Evolutionary conservation across 495 filamentous ascomycete species (phyloP).

Genomic region (Aspergillus conjunctus): DNA sequence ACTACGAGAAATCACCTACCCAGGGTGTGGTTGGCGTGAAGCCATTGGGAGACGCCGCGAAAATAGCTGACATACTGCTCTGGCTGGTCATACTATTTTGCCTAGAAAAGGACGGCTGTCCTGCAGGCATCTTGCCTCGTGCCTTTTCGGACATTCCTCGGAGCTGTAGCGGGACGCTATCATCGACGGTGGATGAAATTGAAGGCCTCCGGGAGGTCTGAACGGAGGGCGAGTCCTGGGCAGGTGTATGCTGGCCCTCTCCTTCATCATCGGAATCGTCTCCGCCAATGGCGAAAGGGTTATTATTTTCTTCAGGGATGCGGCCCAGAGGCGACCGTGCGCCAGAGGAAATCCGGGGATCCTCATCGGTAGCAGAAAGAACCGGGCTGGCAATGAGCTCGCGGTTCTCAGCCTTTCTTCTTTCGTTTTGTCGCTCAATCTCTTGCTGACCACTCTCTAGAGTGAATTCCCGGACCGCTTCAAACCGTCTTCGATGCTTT

Average conservation of each 20-base stretch:
- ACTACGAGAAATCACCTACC: slow-evolving; percentile 47
- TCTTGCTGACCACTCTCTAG: slow-evolving; percentile 95
- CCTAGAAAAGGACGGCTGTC: slow-evolving; percentile 77
- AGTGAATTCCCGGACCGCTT: slow-evolving; percentile 87
- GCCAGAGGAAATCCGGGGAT: slow-evolving; percentile 64
- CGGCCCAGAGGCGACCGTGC: slow-evolving; percentile 66
- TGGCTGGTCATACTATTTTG: slow-evolving; percentile 91
- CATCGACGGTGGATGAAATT: slow-evolving; percentile 70
- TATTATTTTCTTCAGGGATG: slow-evolving; percentile 73
- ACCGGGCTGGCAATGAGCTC: slow-evolving; percentile 40
- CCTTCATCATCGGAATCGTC: slow-evolving; percentile 79
- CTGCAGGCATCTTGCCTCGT: slow-evolving; percentile 93
- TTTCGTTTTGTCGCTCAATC: slow-evolving; percentile 76
- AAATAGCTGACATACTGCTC: slow-evolving; percentile 61
- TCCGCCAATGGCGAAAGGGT: slow-evolving; percentile 86
- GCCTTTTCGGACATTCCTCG: slow-evolving; percentile 98
- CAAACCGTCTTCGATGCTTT: slow-evolving; percentile 78
- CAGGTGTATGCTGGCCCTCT: slow-evolving; percentile 65
- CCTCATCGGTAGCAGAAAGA: slow-evolving; percentile 66
- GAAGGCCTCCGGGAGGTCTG: slow-evolving; percentile 73
- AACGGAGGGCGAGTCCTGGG: slow-evolving; percentile 69
- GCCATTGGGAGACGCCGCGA: slow-evolving; percentile 49
- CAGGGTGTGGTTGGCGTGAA: slow-evolving; percentile 80
- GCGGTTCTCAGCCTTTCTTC: slow-evolving; percentile 65
- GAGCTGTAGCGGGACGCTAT: slow-evolving; percentile 83